phyloP scores from a whole-genome alignment of 2,329 filamentous ascomycete species.

The Leptographium galeiforme region DNA sequence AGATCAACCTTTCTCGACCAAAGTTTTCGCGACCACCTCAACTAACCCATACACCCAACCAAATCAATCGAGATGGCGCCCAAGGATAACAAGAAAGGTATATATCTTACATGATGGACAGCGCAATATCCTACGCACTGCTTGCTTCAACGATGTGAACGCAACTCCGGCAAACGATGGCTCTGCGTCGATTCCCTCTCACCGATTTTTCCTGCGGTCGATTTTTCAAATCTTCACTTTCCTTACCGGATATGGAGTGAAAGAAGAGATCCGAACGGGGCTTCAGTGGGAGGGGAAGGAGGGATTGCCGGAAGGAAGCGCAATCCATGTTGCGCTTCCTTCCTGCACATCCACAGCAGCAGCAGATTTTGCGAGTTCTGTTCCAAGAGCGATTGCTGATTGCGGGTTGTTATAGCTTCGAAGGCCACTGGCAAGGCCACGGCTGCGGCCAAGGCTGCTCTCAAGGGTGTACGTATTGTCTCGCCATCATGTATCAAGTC shows the following conservation, averaged over 20 bases:
- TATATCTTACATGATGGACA: slow-evolving; percentile 9
- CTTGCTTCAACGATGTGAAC: slow-evolving; percentile 3
- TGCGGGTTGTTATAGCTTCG: slow-evolving; percentile 41
- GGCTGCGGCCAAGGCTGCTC: slow-evolving; percentile 87
- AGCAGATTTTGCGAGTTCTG: slow-evolving; percentile 68
- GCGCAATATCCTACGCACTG: background rate
- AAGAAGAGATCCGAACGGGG: background rate
- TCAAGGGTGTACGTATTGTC: slow-evolving; percentile 71
- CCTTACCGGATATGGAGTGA: background rate
- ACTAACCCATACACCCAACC: slow-evolving; percentile 6
- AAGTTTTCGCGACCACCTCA: slow-evolving; percentile 4
- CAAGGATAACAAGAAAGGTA: slow-evolving; percentile 27
- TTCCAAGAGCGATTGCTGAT: slow-evolving; percentile 59
- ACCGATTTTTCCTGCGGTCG: background rate
- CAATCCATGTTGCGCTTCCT: background rate
- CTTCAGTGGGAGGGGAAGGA: background rate
- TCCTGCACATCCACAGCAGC: slow-evolving; percentile 36
- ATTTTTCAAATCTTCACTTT: background rate
- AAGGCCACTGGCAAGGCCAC: slow-evolving; percentile 75
- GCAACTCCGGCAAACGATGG: background rate
- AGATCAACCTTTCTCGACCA: background rate
- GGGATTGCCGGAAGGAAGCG: background rate
- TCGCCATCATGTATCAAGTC: background rate
- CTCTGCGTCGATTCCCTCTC: slow-evolving; percentile 1
- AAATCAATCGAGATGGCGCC: slow-evolving; percentile 23